These are phyloP conservation scores for Maudiozyma pseudohumilis DNA, from an alignment of 805 yeast species.

Conservation along the genomic window DNA sequence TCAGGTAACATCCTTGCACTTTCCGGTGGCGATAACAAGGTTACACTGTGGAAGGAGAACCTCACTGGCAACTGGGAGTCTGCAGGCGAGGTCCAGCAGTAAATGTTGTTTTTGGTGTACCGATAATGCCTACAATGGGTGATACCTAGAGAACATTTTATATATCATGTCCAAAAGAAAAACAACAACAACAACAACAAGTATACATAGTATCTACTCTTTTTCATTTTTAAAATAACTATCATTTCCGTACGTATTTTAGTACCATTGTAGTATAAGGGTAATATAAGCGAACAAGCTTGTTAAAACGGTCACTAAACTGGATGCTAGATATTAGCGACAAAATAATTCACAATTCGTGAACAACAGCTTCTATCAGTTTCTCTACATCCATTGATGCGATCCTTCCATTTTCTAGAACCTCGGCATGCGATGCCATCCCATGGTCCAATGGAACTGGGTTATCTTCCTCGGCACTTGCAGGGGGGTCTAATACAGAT, in stretches of 20 bases:
- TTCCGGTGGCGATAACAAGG: conserved; percentile 92
- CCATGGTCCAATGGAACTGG: conserved; percentile 53
- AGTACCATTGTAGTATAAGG: no score
- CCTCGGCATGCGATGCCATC: conserved; percentile 89
- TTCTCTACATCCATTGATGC: conserved; percentile 77
- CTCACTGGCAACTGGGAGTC: conserved; percentile 90
- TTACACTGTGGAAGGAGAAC: conserved; percentile 93
- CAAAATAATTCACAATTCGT: conserved; percentile 26
- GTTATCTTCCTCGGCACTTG: conserved; percentile 49
- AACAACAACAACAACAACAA: no score
- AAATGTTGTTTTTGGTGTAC: no score
- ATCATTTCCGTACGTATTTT: not conserved
- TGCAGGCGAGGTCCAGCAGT: conserved; percentile 93
- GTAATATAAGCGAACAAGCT: no score
- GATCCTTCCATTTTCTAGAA: conserved; percentile 64
- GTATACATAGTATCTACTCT: not conserved
- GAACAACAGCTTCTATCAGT: conserved; percentile 54
- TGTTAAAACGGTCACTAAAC: no score
- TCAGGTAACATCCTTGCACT: conserved; percentile 94
- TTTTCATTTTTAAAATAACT: not conserved
- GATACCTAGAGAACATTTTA: no score
- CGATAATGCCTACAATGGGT: no score
- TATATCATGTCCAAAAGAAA: no score
- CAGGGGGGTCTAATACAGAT: conserved; percentile 61
- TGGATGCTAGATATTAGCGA: no score